Percentiles rank a stretch among this genome's conserved stretches.
phyloP scores from a whole-genome alignment of 352 stramenopile species.

The Globisporangium camurandrum region DNA sequence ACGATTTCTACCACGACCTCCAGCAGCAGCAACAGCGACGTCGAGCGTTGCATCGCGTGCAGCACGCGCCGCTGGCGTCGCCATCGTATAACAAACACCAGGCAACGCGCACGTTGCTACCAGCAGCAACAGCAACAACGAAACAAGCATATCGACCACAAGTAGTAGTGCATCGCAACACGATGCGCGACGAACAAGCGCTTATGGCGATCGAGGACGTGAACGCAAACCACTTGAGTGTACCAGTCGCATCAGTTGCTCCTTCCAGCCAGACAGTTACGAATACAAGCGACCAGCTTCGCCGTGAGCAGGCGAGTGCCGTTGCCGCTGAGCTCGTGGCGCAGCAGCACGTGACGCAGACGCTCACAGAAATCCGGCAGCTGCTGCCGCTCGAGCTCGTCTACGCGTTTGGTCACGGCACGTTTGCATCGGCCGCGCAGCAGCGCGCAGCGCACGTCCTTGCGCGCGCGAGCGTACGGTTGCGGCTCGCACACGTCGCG shows the following conservation, averaged over 20 bases:
- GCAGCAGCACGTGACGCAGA: slow-evolving; percentile 29
- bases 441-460: slow-evolving; percentile 44
- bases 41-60: not conserved
- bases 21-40: slow-evolving; percentile 11
- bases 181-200: slow-evolving; percentile 16
- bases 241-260: not conserved
- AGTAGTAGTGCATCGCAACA: not conserved
- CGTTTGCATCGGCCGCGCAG: slow-evolving; percentile 56
- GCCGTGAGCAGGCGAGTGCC: slow-evolving; percentile 6
- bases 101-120: not conserved
- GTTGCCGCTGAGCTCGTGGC: slow-evolving; percentile 14
- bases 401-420: slow-evolving; percentile 45
- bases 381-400: slow-evolving; percentile 61
- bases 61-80: not conserved
- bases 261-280: not conserved
- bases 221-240: not conserved
- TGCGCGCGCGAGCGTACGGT: slow-evolving; percentile 27
- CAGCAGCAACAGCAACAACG: not conserved
- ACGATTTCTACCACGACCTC: slow-evolving; percentile 27
- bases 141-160: not conserved
- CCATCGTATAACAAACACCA: too few relatives aligned
- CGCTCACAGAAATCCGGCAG: slow-evolving; percentile 40
- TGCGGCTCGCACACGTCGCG: slow-evolving; percentile 33
- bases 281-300: slow-evolving; percentile 1
- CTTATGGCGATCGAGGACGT: slow-evolving; percentile 29